phyloP scores from a whole-genome alignment of 2,329 filamentous ascomycete species.

The Neonectria ditissima region DNA sequence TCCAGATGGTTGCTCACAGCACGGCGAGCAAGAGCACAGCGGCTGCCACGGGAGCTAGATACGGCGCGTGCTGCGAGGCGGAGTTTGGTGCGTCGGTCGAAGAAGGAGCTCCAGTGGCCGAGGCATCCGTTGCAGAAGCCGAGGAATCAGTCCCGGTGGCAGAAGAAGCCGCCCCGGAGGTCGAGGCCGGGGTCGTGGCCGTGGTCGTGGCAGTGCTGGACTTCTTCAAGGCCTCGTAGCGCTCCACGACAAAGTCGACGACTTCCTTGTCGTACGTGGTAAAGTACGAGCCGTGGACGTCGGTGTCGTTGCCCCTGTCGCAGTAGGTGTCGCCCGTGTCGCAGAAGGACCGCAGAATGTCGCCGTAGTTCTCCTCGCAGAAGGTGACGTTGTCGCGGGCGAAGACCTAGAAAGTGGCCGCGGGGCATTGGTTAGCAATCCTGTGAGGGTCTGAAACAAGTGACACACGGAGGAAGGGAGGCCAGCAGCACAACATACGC shows the following conservation, averaged over 20 bases:
- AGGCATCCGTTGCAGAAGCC: background rate
- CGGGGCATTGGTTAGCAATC: conserved; percentile 4
- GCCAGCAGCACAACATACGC: conserved; percentile 49
- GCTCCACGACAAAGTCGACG: conserved; percentile 51
- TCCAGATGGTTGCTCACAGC: background rate
- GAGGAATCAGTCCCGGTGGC: conserved; percentile 1
- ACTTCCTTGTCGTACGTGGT: conserved; percentile 50
- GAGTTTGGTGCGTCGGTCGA: conserved; percentile 26
- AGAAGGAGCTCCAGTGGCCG: conserved; percentile 2
- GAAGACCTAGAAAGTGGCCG: conserved; percentile 50
- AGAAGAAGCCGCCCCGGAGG: conserved; percentile 16
- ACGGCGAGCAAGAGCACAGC: conserved; percentile 23
- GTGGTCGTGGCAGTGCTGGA: conserved; percentile 23
- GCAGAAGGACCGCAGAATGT: conserved; percentile 55
- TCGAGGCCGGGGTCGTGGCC: conserved; percentile 18
- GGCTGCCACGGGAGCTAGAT: conserved; percentile 14
- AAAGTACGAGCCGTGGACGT: conserved; percentile 53
- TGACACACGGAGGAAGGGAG: background rate
- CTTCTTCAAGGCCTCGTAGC: conserved; percentile 41
- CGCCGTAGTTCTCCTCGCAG: conserved; percentile 51
- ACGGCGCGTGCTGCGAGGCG: conserved; percentile 28
- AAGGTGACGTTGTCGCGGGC: conserved; percentile 48
- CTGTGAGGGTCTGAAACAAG: background rate
- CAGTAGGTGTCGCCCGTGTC: conserved; percentile 57
- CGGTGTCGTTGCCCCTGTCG: conserved; percentile 46